Evolutionary conservation across 2,329 filamentous ascomycete species (phyloP).

Genomic region (Rachicladosporium sp.): DNA sequence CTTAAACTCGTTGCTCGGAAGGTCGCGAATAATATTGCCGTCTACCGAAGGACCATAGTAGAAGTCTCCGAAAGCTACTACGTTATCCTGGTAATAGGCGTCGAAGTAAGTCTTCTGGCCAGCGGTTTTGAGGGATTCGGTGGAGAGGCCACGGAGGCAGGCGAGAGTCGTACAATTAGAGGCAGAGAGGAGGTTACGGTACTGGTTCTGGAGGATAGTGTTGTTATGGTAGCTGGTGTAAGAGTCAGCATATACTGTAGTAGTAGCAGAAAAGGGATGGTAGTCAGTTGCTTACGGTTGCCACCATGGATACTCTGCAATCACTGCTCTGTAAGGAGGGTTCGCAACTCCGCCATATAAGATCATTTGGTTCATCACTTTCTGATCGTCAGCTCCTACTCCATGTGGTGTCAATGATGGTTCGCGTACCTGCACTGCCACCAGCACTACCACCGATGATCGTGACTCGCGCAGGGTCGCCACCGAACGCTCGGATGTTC

Average conservation of each 20-base stretch:
- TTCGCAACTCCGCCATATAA: constrained; percentile 25
- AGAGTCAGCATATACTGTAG: background rate
- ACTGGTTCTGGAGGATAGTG: constrained; percentile 7
- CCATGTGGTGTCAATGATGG: background rate
- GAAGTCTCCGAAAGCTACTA: constrained; percentile 30
- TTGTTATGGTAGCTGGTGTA: constrained; percentile 9
- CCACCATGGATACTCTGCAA: constrained; percentile 27
- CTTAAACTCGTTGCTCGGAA: constrained; percentile 23
- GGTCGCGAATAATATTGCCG: constrained; percentile 26
- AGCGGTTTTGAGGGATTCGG: constrained; percentile 6
- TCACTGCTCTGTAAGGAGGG: constrained; percentile 32
- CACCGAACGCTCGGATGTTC: constrained; percentile 20
- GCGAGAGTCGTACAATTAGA: constrained; percentile 20
- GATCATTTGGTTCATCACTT: constrained; percentile 23
- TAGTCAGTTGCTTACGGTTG: constrained; percentile 13
- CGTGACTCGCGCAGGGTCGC: constrained; percentile 14
- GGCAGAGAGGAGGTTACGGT: constrained; percentile 14
- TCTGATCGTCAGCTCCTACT: background rate
- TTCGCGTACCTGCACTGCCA: constrained; percentile 11
- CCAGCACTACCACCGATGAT: constrained; percentile 19
- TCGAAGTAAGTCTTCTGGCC: constrained; percentile 14
- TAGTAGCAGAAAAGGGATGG: background rate
- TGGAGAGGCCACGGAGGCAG: constrained; percentile 14
- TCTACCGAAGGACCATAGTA: constrained; percentile 30
- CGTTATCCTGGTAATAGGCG: background rate